Base-by-base conservation (phyloP, 176 grass and related monocot species). In the Metroxylon sagu region DNA sequence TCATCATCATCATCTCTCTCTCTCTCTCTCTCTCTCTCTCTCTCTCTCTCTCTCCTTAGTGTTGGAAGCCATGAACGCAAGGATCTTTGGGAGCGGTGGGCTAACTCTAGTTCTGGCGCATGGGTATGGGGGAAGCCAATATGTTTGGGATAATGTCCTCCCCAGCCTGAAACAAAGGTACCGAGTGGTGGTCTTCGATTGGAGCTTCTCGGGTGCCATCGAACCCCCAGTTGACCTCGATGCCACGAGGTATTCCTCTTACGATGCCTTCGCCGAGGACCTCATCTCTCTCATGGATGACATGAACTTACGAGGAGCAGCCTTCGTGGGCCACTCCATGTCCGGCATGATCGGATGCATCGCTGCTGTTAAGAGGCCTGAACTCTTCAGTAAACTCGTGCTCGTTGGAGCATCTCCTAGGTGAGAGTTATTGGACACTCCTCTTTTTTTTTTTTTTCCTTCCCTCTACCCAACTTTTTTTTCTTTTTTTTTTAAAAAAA, bases 301-400 rank as follows among this genome's bases (percentile, higher is more conserved):
- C 54, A 77, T 76, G 76, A 30, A 78, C 15, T 19, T 86, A 25
- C 53, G 52, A 18, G 68, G 43, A 16, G 70, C 53, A 1, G 69
- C 83, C 50, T 95, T 57, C 51, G 59, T 86, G 5, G 90, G 90
- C 1, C 90, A 95, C 62, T 95, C 90, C 76, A 95, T 95, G 90
- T 60, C 85, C 35, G 85, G 73, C 66, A 86, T 89, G 85, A 25
- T 95, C 23, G 79, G 85, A 54, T 95, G 85, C 79, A 83, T 89
- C 72, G 85, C 90, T 2, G 83, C 90, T 29, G 16, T 83, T 63
- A 70, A 68, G 54, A 81, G 79, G 35, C 90, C 85, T 0, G 79
- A 76, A 18, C 83, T 95, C 67, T 95, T 95, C 62, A 2, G 21
- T 26, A 79, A 89, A 1, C 90, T 95, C 43, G 58, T 86, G 27